Evolutionary conservation across 2,329 filamentous ascomycete genomes (phyloP), one percentile per base, ranked within the genome.

Genomic region (Stemphylium beticola): DNA sequence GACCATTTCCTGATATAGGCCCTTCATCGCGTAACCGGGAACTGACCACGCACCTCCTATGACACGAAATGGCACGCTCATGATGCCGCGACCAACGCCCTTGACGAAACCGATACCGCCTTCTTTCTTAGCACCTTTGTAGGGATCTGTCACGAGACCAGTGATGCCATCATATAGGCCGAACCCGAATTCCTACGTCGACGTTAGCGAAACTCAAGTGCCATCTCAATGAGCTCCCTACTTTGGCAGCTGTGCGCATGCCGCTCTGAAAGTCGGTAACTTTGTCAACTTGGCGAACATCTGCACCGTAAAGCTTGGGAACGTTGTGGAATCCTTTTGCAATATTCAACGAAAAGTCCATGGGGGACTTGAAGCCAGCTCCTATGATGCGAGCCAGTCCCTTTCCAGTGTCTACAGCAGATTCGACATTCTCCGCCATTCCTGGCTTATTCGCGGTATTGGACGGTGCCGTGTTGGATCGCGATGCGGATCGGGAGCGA

Each of bases 291-390:
- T 89, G 88, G 8, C 91, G 83, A 0, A 96, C 87, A 1, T 91
- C 86, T 66, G 96, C 92, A 37, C 92, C 90, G 69, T 96, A 96
- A 1, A 96, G 79, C 62, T 85, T 88, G 0, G 93, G 92, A 5
- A 90, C 88, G 65, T 96, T 96, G 69, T 93, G 89, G 71, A 96
- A 96, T 0, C 93, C 93, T 73, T 89, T 90, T 0, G 92, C 89
- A 33, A 96, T 77, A 0, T 90, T 90, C 37, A 96, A 77, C 36
- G 90, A 91, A 60, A 96, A 89, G 71, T 96, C 91, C 82, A 95
- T 88, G 0, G 92, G 93, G 1, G 88, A 88, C 64, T 90, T 91
- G 55, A 93, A 81, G 4, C 90, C 85, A n/a, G 89, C 87, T 10
- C 83, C 83, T 4, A 93, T 85, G 42, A 95, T 88, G n/a, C 87